Base-by-base conservation (phyloP, 139 green algal genomes). In the Tetradesmus lagerheimii region DNA sequence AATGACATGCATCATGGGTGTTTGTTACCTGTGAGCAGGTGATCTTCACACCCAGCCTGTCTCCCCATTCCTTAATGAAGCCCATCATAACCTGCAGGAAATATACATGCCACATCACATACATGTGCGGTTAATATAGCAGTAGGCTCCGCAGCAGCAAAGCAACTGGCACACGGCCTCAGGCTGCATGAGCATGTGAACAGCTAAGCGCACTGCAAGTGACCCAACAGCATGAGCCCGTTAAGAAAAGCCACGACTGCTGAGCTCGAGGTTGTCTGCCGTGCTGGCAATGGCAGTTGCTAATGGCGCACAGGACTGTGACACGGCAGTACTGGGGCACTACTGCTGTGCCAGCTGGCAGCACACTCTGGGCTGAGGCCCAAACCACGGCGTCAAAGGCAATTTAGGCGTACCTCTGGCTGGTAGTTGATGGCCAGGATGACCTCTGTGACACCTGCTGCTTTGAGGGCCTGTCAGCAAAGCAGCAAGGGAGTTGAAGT, bases 401-500 rank as follows among this genome's bases (percentile, higher is more conserved):
- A 37, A 4, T 78, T 35, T 9, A 25, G 67, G 31, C 16, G n/a
- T 84, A 98, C 97, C 94, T 99, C 95, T 1, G 97, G 96, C 64
- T 96, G 94, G 85, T 99, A 99, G 91, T 99, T 99, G 92, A 99
- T 99, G 39, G 98, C 98, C 29, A 99, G 94, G 1, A 99, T 95
- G 4, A 99, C 97, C 90, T 99, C 97, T 20, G 95, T 96, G 18
- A 97, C 97, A 0, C 98, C 98, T 27, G 96, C 98, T 27, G 91
- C 84, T 88, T 99, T 98, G 9, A 99, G 90, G 0, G 98, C 98
- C 96, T 99, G 93, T 67, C 45, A 86, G n/a, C 25, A 66, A 67
- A 38, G 27, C n/a, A 64, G 67, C 67, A 78, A 71, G 67, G 31
- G 67, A n/a, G 67, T 78, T 38, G 31, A 20, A 9, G 27, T 78